Conservation (phyloP, 768 basidiomycete species). For the Amanita pallidorosea region DNA sequence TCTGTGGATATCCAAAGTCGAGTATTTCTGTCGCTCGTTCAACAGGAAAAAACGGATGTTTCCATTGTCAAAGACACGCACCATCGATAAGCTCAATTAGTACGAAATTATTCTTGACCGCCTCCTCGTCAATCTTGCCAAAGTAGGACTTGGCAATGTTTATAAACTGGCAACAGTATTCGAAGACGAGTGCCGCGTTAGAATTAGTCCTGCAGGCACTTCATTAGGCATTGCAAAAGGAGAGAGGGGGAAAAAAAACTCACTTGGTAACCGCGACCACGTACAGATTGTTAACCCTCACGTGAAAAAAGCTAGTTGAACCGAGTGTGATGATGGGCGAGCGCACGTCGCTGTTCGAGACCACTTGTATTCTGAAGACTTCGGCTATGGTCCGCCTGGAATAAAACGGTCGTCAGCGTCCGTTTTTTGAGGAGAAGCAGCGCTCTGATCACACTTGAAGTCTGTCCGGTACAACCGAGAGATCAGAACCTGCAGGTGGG, state of each 20-base stretch:
- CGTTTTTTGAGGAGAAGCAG: not conserved
- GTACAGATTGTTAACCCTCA: constrained; percentile 90
- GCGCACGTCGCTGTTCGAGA: constrained; percentile 93
- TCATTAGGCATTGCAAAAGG: not conserved
- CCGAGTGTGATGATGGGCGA: constrained; percentile 97
- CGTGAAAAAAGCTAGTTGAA: constrained; percentile 98
- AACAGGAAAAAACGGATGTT: not conserved
- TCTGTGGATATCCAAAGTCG: constrained; percentile 99
- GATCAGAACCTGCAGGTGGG: constrained; percentile 66
- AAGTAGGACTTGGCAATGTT: constrained; percentile 93
- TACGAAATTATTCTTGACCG: constrained; percentile 98
- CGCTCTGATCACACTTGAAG: constrained; percentile 63
- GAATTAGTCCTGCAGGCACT: constrained; percentile 79
- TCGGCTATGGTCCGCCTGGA: constrained; percentile 89
- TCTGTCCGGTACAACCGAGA: constrained; percentile 94
- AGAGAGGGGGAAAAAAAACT: constrained; percentile 13
- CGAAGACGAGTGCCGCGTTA: constrained; percentile 95
- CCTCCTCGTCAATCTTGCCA: constrained; percentile 96
- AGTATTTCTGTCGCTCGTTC: constrained; percentile 57
- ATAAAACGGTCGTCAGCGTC: constrained; percentile 5
- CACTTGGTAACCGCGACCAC: constrained; percentile 94
- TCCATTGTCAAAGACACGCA: constrained; percentile 23
- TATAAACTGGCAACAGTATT: constrained; percentile 95
- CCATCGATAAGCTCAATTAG: constrained; percentile 97
- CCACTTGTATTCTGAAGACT: constrained; percentile 97